Base-by-base conservation (phyloP, 352 stramenopile species). In the Phytopythium chamaehyphon region DNA sequence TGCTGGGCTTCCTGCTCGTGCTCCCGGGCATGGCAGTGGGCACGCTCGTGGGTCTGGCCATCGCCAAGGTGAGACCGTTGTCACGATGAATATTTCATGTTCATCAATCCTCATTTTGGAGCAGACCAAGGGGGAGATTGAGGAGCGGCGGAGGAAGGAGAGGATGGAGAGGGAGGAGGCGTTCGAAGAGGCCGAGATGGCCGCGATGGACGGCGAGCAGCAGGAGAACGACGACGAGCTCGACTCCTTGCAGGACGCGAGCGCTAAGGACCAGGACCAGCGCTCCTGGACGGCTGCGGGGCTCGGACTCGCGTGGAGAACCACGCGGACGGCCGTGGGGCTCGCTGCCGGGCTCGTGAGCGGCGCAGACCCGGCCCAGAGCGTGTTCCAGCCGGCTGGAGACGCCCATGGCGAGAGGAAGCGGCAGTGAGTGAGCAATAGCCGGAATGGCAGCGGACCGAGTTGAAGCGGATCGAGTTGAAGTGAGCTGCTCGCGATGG, bases 1-100 rank as follows among this genome's bases (percentile, higher is more conserved):
- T 88, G 26, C 57, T 84, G 43, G 76, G 79, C 6, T 88, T 90
- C 38, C 55, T 90, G 42, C 49, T 90, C 52, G 66, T 90, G 22
- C 57, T 90, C 36, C 79, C 79, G 1, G 71, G 62, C 19, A 90
- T 88, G 76, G 66, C 74, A 15, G 40, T 66, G 36, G 78, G 78
- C 19, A 62, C 59, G 36, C 37, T 82, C 42, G 39, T 57, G 18
- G 78, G 76, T 1, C 59, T 89, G 28, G 69, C 68, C 1, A 62
- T 86, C 22, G 75, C 75, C 56, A 84, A 87, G 71, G 71, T 82
- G 21, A 36, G 23, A 33, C 7, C 28, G 42, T 31, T 48, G n/a
- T n/a, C n/a, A n/a, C n/a, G n/a, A n/a, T n/a, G n/a, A n/a, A n/a
- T n/a, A n/a, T n/a, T n/a, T n/a, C n/a, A n/a, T n/a, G n/a, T n/a